Conservation (phyloP, 805 yeast genomes). For the Metschnikowia noctiluminum region DNA sequence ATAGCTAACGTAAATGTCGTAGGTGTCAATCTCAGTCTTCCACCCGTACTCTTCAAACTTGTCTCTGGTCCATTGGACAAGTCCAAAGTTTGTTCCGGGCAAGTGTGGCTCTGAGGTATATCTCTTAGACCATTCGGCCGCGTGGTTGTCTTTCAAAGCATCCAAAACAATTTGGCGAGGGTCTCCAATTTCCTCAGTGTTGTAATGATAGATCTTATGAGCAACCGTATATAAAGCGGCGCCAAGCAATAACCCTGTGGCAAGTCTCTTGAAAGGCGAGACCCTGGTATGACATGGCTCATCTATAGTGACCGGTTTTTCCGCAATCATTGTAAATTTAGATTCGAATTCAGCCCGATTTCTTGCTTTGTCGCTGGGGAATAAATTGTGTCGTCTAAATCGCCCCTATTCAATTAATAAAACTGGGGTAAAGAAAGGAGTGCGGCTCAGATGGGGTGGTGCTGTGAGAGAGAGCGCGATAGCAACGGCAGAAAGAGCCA, state of each 20-base stretch:
- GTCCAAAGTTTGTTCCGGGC: constrained; percentile 43
- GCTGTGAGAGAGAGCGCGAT: neutral
- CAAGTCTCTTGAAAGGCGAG: neutral
- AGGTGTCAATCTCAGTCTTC: constrained; percentile 46
- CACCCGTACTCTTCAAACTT: constrained; percentile 59
- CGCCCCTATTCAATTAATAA: neutral
- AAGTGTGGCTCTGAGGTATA: constrained; percentile 54
- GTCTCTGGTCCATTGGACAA: constrained; percentile 55
- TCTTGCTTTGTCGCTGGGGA: neutral
- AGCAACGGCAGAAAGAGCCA: neutral
- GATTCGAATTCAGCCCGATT: neutral
- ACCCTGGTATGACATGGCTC: neutral
- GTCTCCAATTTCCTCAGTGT: neutral
- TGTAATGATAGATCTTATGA: neutral
- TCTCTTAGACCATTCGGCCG: constrained; percentile 51
- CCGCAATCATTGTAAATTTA: neutral
- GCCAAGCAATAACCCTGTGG: constrained; percentile 3
- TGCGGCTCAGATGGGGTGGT: constrained; percentile 1
- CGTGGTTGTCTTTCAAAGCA: constrained; percentile 34
- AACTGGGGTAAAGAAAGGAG: neutral
- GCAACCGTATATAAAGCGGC: constrained; percentile 6
- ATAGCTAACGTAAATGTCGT: constrained; percentile 53
- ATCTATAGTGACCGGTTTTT: neutral
- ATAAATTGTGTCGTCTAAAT: neutral
- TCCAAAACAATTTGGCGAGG: constrained; percentile 22